Percentiles rank a stretch among this genome's conserved stretches.
These are phyloP conservation scores for Microdochium bolleyi DNA, from an alignment of 2,329 filamentous ascomycete species.

Conservation along the genomic window DNA sequence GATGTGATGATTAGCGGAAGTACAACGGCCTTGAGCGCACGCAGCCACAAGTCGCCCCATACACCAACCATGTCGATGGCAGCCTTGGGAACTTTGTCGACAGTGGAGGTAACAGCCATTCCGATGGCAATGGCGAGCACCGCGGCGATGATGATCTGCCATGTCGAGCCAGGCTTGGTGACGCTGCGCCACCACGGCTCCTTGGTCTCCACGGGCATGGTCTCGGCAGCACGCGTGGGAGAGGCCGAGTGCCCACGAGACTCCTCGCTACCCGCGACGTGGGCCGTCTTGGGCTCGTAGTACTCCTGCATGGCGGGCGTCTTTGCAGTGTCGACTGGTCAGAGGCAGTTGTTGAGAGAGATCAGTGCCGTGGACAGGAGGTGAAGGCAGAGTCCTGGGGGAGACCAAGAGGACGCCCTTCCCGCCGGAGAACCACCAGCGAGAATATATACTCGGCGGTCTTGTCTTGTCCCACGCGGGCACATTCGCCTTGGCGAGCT, in stretches of 20 bases:
- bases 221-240: not conserved
- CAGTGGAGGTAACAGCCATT: slow-evolving; percentile 31
- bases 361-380: not conserved
- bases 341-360: not conserved
- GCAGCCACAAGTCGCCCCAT: slow-evolving; percentile 40
- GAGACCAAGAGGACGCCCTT: no score
- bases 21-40: slow-evolving; percentile 38
- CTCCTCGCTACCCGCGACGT: not conserved
- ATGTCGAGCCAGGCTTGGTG: slow-evolving; percentile 32
- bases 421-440: no score
- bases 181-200: slow-evolving; percentile 26
- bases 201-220: slow-evolving; percentile 10
- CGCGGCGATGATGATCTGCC: slow-evolving; percentile 41
- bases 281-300: not conserved
- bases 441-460: no score
- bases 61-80: slow-evolving; percentile 34
- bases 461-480: not conserved
- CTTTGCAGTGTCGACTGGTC: not conserved
- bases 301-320: not conserved
- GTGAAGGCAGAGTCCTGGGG: not conserved
- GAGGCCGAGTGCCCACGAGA: not conserved
- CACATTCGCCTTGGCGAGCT: not conserved
- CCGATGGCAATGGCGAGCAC: slow-evolving; percentile 40
- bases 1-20: slow-evolving; percentile 42
- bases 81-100: slow-evolving; percentile 31